Evolutionary conservation across 192 early-diverging fungal genomes (phyloP).

Genomic region (Backusella circina): DNA sequence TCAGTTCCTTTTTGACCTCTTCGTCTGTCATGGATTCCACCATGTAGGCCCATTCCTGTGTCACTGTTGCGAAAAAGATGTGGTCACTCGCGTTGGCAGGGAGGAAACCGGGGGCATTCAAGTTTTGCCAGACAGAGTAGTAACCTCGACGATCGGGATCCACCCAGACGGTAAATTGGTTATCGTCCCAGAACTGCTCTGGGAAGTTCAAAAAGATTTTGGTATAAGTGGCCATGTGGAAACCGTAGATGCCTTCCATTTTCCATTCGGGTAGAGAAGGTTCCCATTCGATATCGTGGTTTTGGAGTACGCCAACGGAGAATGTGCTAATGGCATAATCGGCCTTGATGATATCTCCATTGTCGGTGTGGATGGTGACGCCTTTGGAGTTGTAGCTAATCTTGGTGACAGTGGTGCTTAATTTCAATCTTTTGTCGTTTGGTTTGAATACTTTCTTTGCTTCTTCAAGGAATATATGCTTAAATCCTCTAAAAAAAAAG

Average conservation of each 20-base stretch:
- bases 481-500: constrained; percentile 28
- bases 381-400: constrained; percentile 16
- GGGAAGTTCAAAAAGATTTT: constrained; percentile 40
- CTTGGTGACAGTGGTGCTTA: constrained; percentile 27
- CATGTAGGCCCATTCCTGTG: constrained; percentile 20
- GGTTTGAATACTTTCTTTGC: constrained; percentile 22
- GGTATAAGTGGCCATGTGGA: constrained; percentile 40
- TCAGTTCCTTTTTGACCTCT: constrained; percentile 25
- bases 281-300: constrained; percentile 29
- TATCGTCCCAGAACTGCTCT: constrained; percentile 35
- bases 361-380: constrained; percentile 28
- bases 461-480: constrained; percentile 30
- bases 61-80: constrained; percentile 35
- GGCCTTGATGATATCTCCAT: constrained; percentile 24
- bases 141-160: constrained; percentile 27
- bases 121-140: constrained; percentile 31
- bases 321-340: constrained; percentile 41
- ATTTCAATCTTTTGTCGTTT: constrained; percentile 21
- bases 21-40: constrained; percentile 26
- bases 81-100: constrained; percentile 19
- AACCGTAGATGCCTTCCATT: constrained; percentile 30
- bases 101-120: constrained; percentile 30
- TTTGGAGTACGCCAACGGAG: constrained; percentile 36
- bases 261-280: constrained; percentile 38
- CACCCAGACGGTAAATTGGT: constrained; percentile 31